phyloP scores from a whole-genome alignment of 495 filamentous ascomycete species.

The Penicillium simplicissimum region DNA sequence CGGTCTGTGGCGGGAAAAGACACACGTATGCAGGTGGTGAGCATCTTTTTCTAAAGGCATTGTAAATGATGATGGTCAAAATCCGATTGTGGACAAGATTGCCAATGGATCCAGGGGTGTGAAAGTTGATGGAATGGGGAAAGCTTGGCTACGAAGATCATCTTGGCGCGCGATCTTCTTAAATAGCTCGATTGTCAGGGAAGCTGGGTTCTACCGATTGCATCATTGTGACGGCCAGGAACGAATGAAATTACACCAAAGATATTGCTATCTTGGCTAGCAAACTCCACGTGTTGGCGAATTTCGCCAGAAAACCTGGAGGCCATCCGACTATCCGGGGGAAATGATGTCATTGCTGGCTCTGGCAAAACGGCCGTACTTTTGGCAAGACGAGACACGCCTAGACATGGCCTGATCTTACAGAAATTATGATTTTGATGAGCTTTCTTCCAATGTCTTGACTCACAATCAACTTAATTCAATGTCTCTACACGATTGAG shows the following conservation, averaged over 20 bases:
- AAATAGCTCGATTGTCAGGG: neutral
- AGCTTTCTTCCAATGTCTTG: too few relatives aligned
- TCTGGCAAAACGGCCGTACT: neutral
- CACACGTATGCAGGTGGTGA: constrained; percentile 22
- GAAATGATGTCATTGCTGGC: neutral
- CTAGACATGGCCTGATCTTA: too few relatives aligned
- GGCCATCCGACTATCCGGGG: neutral
- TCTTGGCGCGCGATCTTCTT: constrained; percentile 5
- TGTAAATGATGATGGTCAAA: neutral
- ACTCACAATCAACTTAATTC: neutral
- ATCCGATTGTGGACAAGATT: neutral
- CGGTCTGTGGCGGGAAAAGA: neutral
- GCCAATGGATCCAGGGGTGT: neutral
- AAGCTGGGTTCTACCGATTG: neutral
- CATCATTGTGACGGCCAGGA: constrained; percentile 3
- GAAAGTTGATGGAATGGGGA: neutral
- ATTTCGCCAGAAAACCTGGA: neutral
- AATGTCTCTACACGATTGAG: neutral
- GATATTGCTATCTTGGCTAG: neutral
- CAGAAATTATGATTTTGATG: too few relatives aligned
- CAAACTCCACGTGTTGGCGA: neutral
- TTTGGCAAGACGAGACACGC: neutral
- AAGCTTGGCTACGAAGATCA: constrained; percentile 9
- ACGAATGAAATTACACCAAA: neutral
- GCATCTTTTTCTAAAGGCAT: constrained; percentile 4